A percentile compares a stretch with the other conserved stretches of the same genome.
Conservation (phyloP, 2,329 filamentous ascomycete genomes). For the Ilyonectria mors-panacis region DNA sequence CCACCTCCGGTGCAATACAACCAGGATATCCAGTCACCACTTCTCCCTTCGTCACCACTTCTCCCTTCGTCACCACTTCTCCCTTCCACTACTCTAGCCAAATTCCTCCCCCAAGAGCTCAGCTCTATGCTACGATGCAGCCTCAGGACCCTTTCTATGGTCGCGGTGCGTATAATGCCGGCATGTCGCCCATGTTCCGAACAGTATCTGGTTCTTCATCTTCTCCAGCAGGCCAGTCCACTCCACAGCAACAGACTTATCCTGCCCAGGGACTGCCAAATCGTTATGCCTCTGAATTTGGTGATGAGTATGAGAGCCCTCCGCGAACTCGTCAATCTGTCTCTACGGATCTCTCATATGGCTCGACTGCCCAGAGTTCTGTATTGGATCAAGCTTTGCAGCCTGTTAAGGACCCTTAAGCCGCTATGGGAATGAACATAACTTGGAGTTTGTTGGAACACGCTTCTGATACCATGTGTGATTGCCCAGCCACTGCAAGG, state of each 20-base stretch:
- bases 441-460: too few species aligned
- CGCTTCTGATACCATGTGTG: too few species aligned
- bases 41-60: conserved; percentile 13
- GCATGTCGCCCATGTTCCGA: conserved; percentile 34
- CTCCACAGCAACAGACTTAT: conserved; percentile 53
- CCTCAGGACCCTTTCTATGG: conserved; percentile 69
- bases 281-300: too few species aligned
- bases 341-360: too few species aligned
- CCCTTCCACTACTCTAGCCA: conserved; percentile 55
- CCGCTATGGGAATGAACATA: too few species aligned
- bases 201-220: conserved; percentile 59
- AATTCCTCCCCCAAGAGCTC: conserved; percentile 51
- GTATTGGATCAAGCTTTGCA: too few species aligned
- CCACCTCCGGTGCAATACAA: conserved; percentile 50
- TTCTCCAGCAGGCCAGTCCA: conserved; percentile 63
- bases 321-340: too few species aligned
- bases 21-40: conserved; percentile 49
- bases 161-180: conserved; percentile 70
- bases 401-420: too few species aligned
- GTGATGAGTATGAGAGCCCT: too few species aligned
- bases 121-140: conserved; percentile 59
- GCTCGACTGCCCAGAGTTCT: too few species aligned
- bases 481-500: too few species aligned
- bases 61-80: conserved; percentile 35
- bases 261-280: conserved; percentile 62